Conservation (phyloP, 2,329 filamentous ascomycete species). For the Cladosporium sp. region DNA sequence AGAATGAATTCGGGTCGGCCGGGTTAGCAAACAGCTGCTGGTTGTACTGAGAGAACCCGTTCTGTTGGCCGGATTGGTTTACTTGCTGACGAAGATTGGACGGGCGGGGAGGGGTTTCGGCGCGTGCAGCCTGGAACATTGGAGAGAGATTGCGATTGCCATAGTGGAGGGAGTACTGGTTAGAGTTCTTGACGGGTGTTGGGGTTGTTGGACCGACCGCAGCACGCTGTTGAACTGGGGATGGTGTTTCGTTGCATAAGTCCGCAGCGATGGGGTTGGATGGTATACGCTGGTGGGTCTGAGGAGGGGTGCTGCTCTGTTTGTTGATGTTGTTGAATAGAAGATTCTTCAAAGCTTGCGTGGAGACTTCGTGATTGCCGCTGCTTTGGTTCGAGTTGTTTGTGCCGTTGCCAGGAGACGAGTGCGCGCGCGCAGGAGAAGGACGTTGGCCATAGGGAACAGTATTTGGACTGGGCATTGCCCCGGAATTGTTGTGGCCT, state of each 20-base stretch:
- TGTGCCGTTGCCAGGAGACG: slow-evolving; percentile 18
- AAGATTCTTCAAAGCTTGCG: slow-evolving; percentile 42
- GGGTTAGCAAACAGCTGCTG: slow-evolving; percentile 13
- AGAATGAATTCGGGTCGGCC: slow-evolving; percentile 24
- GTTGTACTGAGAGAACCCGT: slow-evolving; percentile 15
- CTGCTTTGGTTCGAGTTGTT: neutral
- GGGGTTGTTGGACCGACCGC: slow-evolving; percentile 26
- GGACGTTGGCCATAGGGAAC: slow-evolving; percentile 21
- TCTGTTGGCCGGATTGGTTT: slow-evolving; percentile 13
- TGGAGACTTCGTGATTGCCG: slow-evolving; percentile 14
- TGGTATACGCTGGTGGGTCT: slow-evolving; percentile 17
- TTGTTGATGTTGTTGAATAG: slow-evolving; percentile 32
- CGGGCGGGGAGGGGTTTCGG: slow-evolving; percentile 38
- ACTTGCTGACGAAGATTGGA: slow-evolving; percentile 42
- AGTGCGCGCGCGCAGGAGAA: slow-evolving; percentile 29
- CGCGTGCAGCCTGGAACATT: slow-evolving; percentile 44
- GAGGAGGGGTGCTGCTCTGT: slow-evolving; percentile 19
- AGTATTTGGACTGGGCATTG: slow-evolving; percentile 22
- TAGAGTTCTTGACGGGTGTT: slow-evolving; percentile 22
- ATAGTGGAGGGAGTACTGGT: slow-evolving; percentile 33
- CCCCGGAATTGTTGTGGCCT: slow-evolving; percentile 58
- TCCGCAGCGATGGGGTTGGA: slow-evolving; percentile 18
- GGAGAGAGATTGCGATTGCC: slow-evolving; percentile 47
- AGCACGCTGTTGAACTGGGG: slow-evolving; percentile 33
- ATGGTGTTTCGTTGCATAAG: slow-evolving; percentile 29